Evolutionary conservation across 176 grass and related monocot genomes (phyloP).

Genomic region (Ensete glaucum): DNA sequence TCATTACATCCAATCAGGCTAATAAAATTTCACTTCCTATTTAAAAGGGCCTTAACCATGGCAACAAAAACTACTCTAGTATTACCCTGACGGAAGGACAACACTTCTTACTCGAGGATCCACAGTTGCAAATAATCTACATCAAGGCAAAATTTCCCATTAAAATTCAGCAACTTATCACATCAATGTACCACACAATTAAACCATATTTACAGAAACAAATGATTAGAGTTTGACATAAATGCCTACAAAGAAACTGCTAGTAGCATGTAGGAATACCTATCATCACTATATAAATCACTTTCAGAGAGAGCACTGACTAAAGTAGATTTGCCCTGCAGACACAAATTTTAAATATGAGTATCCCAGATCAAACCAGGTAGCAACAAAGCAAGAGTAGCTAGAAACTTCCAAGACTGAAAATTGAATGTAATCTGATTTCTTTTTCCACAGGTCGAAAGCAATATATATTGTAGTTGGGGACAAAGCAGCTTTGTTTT

Average conservation of each 20-base stretch:
- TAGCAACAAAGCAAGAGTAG: background rate
- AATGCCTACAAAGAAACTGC: background rate
- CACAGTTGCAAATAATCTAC: constrained; percentile 90
- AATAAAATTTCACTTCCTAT: background rate
- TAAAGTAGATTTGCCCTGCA: constrained; percentile 89
- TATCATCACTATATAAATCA: constrained; percentile 79
- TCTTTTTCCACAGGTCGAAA: background rate
- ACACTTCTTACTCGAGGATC: constrained; percentile 90
- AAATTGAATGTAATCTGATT: background rate
- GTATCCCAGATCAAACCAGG: constrained; percentile 17
- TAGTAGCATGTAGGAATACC: constrained; percentile 29
- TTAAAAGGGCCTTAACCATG: background rate
- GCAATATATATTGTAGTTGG: background rate
- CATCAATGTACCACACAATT: constrained; percentile 8
- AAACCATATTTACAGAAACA: constrained; percentile 13
- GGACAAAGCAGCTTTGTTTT: background rate
- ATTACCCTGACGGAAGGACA: constrained; percentile 93
- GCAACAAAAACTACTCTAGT: background rate
- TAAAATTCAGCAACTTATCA: background rate
- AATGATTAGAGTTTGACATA: background rate
- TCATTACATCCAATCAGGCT: background rate
- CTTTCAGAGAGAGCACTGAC: constrained; percentile 81
- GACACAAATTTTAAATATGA: constrained; percentile 32
- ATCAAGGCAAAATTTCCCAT: constrained; percentile 24
- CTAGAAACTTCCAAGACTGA: background rate